A percentile compares a stretch with the other conserved stretches of the same genome.
Conservation (phyloP, 1,284 basidiomycete species). For the Irpex lacteus region DNA sequence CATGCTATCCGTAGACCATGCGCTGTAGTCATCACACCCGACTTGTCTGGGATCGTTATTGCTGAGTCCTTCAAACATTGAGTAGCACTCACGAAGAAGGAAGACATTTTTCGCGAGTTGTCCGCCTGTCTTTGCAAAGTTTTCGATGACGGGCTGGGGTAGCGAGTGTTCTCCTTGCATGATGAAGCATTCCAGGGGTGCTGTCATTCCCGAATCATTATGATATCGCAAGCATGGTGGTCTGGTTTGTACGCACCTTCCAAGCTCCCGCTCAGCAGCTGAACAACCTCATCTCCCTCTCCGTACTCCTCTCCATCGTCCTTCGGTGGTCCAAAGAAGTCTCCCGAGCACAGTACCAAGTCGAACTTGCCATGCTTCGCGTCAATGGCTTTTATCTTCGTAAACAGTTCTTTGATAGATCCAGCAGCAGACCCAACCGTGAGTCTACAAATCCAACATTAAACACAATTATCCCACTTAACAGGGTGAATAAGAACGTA, state of each 20-base stretch:
- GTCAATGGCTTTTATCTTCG: slow-evolving; percentile 86
- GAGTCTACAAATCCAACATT: slow-evolving; percentile 48
- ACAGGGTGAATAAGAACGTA: slow-evolving; percentile 18
- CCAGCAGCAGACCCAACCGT: slow-evolving; percentile 87
- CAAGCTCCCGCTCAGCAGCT: slow-evolving; percentile 64
- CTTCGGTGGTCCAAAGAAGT: slow-evolving; percentile 78
- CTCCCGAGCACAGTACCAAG: slow-evolving; percentile 82
- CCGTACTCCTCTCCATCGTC: slow-evolving; percentile 37
- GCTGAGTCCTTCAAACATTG: not conserved
- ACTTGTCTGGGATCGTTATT: slow-evolving; percentile 60
- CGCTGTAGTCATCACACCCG: slow-evolving; percentile 77
- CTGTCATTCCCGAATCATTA: slow-evolving; percentile 34
- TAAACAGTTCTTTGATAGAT: slow-evolving; percentile 68
- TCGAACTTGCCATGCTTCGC: slow-evolving; percentile 95
- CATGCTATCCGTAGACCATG: slow-evolving; percentile 86
- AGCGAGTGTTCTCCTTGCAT: slow-evolving; percentile 81
- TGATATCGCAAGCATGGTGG: slow-evolving; percentile 2
- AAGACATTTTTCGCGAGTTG: slow-evolving; percentile 82
- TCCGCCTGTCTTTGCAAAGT: slow-evolving; percentile 71
- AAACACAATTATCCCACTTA: not conserved
- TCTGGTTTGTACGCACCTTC: slow-evolving; percentile 44
- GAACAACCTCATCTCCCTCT: slow-evolving; percentile 49
- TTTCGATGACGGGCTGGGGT: slow-evolving; percentile 70
- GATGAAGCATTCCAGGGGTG: slow-evolving; percentile 89
- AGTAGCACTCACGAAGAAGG: slow-evolving; percentile 65